Evolutionary conservation across 257 asterid species (phyloP).

Genomic region (Cinchona pubescens): DNA sequence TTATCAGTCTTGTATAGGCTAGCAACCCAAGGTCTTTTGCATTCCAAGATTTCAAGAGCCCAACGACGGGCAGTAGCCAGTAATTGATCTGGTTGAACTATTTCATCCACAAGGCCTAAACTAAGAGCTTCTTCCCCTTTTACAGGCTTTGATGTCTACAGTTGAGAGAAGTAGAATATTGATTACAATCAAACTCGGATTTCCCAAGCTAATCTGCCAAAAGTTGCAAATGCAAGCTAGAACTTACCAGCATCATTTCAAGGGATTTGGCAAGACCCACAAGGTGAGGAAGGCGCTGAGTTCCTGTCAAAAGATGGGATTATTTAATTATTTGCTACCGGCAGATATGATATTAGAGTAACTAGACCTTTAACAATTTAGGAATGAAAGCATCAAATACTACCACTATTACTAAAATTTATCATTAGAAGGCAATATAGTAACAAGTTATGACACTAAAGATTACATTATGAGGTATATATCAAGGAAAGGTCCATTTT

Average conservation of each 20-base stretch:
- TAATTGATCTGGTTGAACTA: slow-evolving; percentile 64
- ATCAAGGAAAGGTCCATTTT: not conserved
- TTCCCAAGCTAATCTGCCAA: slow-evolving; percentile 4
- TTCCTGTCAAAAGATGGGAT: slow-evolving; percentile 49
- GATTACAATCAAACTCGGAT: slow-evolving; percentile 2
- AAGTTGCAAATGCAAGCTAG: slow-evolving; percentile 9
- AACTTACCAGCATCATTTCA: slow-evolving; percentile 93
- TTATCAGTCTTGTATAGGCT: slow-evolving; percentile 78
- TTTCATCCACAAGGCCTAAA: slow-evolving; percentile 90
- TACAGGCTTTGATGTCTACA: slow-evolving; percentile 78
- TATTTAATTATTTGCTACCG: not conserved
- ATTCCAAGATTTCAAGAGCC: slow-evolving; percentile 82
- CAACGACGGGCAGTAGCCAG: slow-evolving; percentile 70
- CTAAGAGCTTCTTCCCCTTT: slow-evolving; percentile 86
- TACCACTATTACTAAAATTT: not conserved
- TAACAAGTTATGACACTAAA: not conserved
- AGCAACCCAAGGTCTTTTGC: slow-evolving; percentile 71
- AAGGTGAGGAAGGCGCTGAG: slow-evolving; percentile 98
- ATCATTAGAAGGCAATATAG: not conserved
- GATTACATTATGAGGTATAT: not conserved
- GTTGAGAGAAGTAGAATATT: not conserved
- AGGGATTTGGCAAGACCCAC: slow-evolving; percentile 92
- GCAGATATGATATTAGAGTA: not conserved
- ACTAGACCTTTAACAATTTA: slow-evolving; percentile 1
- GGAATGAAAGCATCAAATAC: not conserved